Conservation (phyloP, 2,329 filamentous ascomycete genomes). For the Botrytis porri region DNA sequence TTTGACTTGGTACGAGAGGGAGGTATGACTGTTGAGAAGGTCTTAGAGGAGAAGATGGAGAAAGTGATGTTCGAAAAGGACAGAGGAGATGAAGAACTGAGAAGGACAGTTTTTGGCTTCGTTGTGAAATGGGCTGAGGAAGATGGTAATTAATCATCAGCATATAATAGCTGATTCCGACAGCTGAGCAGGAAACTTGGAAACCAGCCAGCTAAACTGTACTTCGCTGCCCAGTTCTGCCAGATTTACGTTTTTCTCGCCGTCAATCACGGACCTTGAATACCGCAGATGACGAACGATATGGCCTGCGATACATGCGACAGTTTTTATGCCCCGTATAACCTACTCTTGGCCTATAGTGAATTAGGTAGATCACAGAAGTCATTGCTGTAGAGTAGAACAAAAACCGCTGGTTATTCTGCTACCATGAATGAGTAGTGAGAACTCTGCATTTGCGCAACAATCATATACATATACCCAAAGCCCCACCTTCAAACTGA, state of each 20-base stretch:
- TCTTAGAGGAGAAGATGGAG: constrained; percentile 79
- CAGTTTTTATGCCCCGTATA: not conserved
- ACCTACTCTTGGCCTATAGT: not conserved
- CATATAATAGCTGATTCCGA: not conserved
- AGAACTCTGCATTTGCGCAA: too few relatives aligned
- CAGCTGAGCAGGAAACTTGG: not conserved
- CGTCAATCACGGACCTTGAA: not conserved
- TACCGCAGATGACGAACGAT: not conserved
- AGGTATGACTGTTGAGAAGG: constrained; percentile 74
- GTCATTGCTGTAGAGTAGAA: not conserved
- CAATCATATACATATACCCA: not conserved
- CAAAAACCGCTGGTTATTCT: not conserved
- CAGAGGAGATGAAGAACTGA: constrained; percentile 75
- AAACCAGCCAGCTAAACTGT: not conserved
- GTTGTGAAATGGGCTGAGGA: constrained; percentile 32
- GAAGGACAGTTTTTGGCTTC: constrained; percentile 64
- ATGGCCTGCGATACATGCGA: not conserved
- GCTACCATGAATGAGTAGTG: not conserved
- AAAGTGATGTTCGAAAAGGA: constrained; percentile 88
- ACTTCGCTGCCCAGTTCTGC: not conserved
- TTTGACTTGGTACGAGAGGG: constrained; percentile 71
- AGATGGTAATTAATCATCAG: not conserved
- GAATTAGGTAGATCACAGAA: too few relatives aligned
- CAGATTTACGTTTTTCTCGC: not conserved
- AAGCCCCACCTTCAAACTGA: not conserved